A percentile compares a stretch with the other conserved stretches of the same genome.
Evolutionary conservation across 192 early-diverging fungal genomes (phyloP).

Genomic region (Coemansia sp.): DNA sequence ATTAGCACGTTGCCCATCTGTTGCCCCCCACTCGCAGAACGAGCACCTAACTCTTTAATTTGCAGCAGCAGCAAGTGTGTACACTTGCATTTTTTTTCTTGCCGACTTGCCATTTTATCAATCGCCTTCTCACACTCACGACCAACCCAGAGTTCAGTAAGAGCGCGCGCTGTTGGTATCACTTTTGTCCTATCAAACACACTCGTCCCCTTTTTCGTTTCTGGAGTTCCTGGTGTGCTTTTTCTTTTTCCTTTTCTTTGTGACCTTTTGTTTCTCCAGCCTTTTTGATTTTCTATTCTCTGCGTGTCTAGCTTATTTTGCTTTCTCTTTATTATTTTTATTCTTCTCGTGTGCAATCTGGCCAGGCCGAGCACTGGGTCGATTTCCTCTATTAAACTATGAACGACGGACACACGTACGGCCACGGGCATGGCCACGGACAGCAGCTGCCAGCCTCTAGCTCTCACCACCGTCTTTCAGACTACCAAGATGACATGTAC

Average conservation of each 20-base stretch:
- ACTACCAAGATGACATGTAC: constrained; percentile 37
- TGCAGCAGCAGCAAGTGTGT: neutral
- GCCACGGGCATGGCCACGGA: constrained; percentile 18
- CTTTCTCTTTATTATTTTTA: constrained; percentile 12
- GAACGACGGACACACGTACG: constrained; percentile 36
- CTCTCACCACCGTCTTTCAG: constrained; percentile 18
- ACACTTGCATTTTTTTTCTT: neutral
- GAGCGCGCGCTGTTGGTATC: constrained; percentile 1
- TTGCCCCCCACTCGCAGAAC: neutral
- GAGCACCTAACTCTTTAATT: neutral
- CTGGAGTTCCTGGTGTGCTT: constrained; percentile 6
- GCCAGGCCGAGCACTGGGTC: constrained; percentile 3
- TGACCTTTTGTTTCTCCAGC: neutral
- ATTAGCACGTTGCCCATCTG: constrained; percentile 6
- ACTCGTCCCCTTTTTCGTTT: constrained; percentile 7
- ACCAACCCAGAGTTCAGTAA: constrained; percentile 1
- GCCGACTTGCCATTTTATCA: neutral
- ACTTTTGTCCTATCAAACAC: neutral
- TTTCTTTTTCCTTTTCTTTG: constrained; percentile 6
- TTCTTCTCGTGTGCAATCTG: constrained; percentile 12
- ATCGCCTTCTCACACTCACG: neutral
- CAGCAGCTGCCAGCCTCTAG: constrained; percentile 10
- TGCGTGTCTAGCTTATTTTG: constrained; percentile 9
- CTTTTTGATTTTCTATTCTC: constrained; percentile 7
- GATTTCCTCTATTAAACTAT: constrained; percentile 28